These are phyloP conservation scores for Vachellia collinsii DNA, from an alignment of 306 rosid species.

Conservation along the genomic window DNA sequence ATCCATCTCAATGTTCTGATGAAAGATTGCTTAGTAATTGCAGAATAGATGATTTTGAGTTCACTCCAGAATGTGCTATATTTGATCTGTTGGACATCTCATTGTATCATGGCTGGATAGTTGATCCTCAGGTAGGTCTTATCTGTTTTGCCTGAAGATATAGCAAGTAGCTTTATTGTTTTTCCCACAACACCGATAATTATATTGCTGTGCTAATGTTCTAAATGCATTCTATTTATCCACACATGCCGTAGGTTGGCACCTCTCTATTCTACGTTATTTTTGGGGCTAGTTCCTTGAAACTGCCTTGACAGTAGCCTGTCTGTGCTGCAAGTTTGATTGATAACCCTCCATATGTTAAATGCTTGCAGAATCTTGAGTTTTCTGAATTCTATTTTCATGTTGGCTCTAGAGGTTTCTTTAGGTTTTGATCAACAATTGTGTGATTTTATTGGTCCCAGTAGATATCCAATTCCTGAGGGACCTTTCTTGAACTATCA, in stretches of 20 bases:
- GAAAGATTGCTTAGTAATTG: constrained; percentile 40
- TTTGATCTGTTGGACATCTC: constrained; percentile 98
- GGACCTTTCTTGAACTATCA: constrained; percentile 30
- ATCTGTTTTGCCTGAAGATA: constrained; percentile 34
- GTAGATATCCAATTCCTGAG: constrained; percentile 16
- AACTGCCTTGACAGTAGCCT: no score
- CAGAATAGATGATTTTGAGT: constrained; percentile 94
- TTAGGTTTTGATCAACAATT: constrained; percentile 24
- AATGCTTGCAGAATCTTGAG: background rate
- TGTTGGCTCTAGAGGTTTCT: constrained; percentile 12
- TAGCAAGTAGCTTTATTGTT: constrained; percentile 13
- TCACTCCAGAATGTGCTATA: constrained; percentile 96
- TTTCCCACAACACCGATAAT: background rate
- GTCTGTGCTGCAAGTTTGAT: no score
- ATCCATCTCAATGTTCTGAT: constrained; percentile 40
- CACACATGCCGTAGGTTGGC: constrained; percentile 3
- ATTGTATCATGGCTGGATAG: constrained; percentile 98
- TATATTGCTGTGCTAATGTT: constrained; percentile 9
- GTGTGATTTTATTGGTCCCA: constrained; percentile 4
- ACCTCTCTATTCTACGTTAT: background rate
- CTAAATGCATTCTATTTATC: constrained; percentile 15
- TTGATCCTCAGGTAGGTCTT: constrained; percentile 78
- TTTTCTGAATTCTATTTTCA: background rate
- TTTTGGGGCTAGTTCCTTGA: background rate
- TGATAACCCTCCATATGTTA: no score